Evolutionary conservation across 2,329 filamentous ascomycete genomes (phyloP), one percentile per base, ranked within the genome.

Genomic region (Bipolaris gigantea): DNA sequence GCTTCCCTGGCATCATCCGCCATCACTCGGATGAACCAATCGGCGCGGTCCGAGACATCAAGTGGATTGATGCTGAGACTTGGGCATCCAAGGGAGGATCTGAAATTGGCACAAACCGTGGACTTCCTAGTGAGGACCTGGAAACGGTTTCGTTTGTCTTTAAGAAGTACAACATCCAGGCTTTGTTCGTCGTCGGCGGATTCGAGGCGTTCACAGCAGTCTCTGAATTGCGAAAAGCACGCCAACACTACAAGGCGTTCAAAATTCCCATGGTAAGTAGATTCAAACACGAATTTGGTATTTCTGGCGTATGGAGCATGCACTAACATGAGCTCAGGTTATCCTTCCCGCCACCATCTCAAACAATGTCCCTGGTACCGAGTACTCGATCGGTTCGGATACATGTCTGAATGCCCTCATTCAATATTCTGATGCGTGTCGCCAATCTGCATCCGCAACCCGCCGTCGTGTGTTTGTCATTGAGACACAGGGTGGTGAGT

Each of bases 31-130:
- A 97, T 71, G 80, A 86, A 67, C 92, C 92, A 0, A 56, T 90
- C 0, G 89, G 92, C 35, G 86, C 94, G 2, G 92, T 99, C 8
- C 88, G 92, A 30, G 84, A 89, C 35, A 89, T 97, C 55, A 81
- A 88, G 63, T 99, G 94, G 94, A 83, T 97, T 18, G 94, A 97
- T 71, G 92, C 95, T 5, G 93, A 97, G 72, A 82, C 85, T 57
- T 99, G 94, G 94, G 92, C 93, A 13, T 96, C 92, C 77, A 93
- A 92, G 77, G 94, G 94, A 72, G 94, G 94, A 57, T 97, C 92
- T 2, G 94, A 99, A 74, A 97, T 99, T 68, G 94, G 94, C 64
- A 99, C 93, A 23, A 99, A 99, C 81, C 89, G 94, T 67, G 92
- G 92, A 69, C 84, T 97, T 30, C 94, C 94, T 5, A 85, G 85